Conservation (phyloP, 2,329 filamentous ascomycete genomes). For the Colletotrichum orbiculare region DNA sequence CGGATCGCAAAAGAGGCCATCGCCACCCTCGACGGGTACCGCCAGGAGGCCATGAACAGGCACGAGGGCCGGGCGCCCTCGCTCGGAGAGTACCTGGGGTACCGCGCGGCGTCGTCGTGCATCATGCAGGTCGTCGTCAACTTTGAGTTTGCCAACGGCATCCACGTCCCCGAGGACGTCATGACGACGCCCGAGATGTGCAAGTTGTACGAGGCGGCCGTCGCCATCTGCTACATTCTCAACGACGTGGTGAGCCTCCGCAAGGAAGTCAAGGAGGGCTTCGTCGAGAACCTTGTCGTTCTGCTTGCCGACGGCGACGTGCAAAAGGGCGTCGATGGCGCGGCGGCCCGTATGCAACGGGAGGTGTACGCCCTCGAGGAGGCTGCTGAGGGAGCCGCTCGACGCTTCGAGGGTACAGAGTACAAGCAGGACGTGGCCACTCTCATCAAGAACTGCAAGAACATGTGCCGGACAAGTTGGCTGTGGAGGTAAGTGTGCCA, state of each 20-base stretch:
- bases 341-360: not conserved
- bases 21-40: constrained; percentile 14
- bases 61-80: constrained; percentile 9
- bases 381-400: not conserved
- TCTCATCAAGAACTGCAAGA: constrained; percentile 28
- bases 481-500: constrained; percentile 21
- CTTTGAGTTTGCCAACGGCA: constrained; percentile 24
- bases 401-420: not conserved
- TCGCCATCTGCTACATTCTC: constrained; percentile 16
- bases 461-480: constrained; percentile 29
- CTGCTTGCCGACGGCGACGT: constrained; percentile 14
- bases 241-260: constrained; percentile 25
- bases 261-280: constrained; percentile 25
- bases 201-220: constrained; percentile 16
- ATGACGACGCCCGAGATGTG: constrained; percentile 22
- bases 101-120: constrained; percentile 23
- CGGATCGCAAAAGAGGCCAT: constrained; percentile 19
- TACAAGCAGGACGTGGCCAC: constrained; percentile 1
- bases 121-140: constrained; percentile 26
- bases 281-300: constrained; percentile 27
- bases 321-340: constrained; percentile 6
- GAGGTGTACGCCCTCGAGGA: constrained; percentile 12
- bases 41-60: constrained; percentile 19
- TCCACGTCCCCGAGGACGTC: constrained; percentile 17
- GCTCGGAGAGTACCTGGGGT: constrained; percentile 4